Evolutionary conservation across 805 yeast species (phyloP), one percentile per base, ranked within the genome.

Genomic region (Candida germanica): DNA sequence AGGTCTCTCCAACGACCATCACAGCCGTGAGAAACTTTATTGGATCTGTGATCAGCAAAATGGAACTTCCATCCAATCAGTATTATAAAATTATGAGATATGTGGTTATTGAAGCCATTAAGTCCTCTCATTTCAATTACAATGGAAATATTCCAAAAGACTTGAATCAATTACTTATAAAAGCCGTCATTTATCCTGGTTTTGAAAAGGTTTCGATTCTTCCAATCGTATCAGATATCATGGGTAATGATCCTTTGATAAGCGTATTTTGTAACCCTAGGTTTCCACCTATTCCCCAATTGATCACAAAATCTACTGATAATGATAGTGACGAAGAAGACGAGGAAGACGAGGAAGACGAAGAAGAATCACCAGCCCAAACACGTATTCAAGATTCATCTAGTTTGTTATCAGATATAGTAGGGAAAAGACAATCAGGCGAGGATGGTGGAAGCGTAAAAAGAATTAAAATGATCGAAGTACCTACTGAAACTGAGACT

Each of bases 221-320:
- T 42, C 95, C 96, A 6, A 77, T 89, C 39, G 81, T 83, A 1
- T 57, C 77, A 9, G 60, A 66, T 2, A 50, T 83, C 5, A 53
- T 83, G 40, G 68, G 67, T 3, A 57, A 70, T 27, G 76, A 78
- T 49, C 72, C 67, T 6, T 52, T 75, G 14, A 53, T 80, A 27
- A 76, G 85, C 50, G 66, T 83, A 1, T 66, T 86, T 47, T 71
- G 77, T 36, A 83, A 83, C 49, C 95, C 96, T 27, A 69, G 93
- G 49, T 75, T 87, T 47, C 95, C 96, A 3, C 68, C 66, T 6
- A 49, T 62, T 33, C 64, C 66, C 5, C 43, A 45, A 10, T 57
- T 43, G 25, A 44, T 49, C 26, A 29, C 35, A 23, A 48, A 42
- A 51, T 52, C 19, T 13, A 79, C 76, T 23, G 54, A 64, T 29